Base-by-base conservation (phyloP, 805 yeast genomes). In the Candida gorgasii region DNA sequence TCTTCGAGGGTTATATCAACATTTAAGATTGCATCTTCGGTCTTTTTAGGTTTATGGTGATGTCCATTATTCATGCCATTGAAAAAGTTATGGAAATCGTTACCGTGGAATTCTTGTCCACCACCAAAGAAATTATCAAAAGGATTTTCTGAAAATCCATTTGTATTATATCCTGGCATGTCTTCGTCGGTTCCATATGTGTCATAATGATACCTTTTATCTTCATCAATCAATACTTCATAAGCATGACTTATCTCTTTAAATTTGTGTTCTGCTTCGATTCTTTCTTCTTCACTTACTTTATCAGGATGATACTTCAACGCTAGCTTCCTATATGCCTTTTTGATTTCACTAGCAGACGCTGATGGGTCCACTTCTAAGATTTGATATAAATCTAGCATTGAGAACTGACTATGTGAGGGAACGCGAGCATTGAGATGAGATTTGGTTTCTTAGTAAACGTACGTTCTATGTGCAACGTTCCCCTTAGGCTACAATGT, bases 241-340 rank as follows among this genome's bases (percentile, higher is more conserved):
- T 92, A 92, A 0, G 98, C 98, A 47, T 84, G 85, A 14, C 84
- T 76, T 44, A 92, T 78, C 53, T 84, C 90, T 61, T 92, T 92
- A 65, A 92, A 92, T 57, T 75, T 78, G 47, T 76, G 68, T 62
- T 89, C 97, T 3, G 95, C 86, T 14, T 69, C 78, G 12, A 73
- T 83, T 45, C 93, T 71, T 16, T 79, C 80, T 8, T 77, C 79
- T 50, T 80, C 87, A 0, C 79, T 59, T 1, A 80, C 89, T 59
- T 93, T 92, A 62, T 92, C 98, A 0, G 98, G 98, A 63, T 92
- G 98, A 54, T 82, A 79, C 46, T 72, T 69, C 29, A 92, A 72
- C 8, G 98, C 98, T 37, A 89, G 73, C 52, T 82, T 85, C 50
- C 95, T 76, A 63, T 88, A 92, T 0, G 97, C 95, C 61, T 78